Conservation (phyloP, 2,329 filamentous ascomycete species). For the Colletotrichum sp. region DNA sequence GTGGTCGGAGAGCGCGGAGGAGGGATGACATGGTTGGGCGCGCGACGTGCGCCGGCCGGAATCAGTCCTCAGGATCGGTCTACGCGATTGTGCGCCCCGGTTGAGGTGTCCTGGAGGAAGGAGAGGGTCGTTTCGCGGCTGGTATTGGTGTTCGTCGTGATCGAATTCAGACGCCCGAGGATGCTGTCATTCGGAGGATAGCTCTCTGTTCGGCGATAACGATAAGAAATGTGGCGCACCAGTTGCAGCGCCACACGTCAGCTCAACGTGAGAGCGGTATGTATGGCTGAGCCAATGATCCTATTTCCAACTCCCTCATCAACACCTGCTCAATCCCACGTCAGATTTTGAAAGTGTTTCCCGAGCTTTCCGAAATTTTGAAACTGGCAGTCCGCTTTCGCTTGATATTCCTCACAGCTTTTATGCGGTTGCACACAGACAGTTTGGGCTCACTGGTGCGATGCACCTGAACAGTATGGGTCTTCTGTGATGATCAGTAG, state of each 20-base stretch:
- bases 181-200: conserved; percentile 9
- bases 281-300: background rate
- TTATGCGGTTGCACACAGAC: background rate
- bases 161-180: background rate
- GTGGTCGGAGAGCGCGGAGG: conserved; percentile 24
- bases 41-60: background rate
- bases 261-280: background rate
- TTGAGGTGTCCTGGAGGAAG: background rate
- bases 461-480: background rate
- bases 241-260: background rate
- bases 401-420: background rate
- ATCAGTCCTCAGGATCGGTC: background rate
- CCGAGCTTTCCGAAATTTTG: background rate
- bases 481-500: background rate
- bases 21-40: conserved; percentile 22
- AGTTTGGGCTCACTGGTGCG: background rate
- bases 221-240: conserved; percentile 5
- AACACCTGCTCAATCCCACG: background rate
- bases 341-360: background rate
- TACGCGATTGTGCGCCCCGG: background rate
- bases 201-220: background rate
- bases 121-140: no score
- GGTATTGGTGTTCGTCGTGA: background rate
- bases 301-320: background rate
- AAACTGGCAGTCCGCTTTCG: no score